phyloP scores from a whole-genome alignment of 2,329 filamentous ascomycete genomes.

The Pseudofabraea citricarpa region DNA sequence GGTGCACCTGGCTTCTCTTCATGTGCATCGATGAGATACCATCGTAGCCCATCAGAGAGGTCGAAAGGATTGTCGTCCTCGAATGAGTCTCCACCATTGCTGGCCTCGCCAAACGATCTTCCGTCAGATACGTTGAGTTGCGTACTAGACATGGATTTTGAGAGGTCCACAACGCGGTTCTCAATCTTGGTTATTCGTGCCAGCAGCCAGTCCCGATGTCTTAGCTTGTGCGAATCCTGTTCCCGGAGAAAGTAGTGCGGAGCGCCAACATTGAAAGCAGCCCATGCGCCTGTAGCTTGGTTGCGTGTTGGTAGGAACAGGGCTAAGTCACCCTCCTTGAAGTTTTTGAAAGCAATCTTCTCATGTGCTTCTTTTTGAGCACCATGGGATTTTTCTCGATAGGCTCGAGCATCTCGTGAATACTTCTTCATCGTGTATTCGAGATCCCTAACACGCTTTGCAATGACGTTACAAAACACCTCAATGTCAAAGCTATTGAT shows the following conservation, averaged over 20 bases:
- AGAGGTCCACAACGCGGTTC: conserved; percentile 88
- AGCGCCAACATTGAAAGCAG: conserved; percentile 95
- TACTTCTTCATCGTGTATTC: conserved; percentile 91
- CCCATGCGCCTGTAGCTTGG: conserved; percentile 92
- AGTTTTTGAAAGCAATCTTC: conserved; percentile 92
- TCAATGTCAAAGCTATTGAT: conserved; percentile 80
- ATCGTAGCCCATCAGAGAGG: conserved; percentile 86
- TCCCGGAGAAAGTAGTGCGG: conserved; percentile 96
- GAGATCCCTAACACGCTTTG: conserved; percentile 87
- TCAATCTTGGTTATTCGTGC: conserved; percentile 88
- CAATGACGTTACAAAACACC: conserved; percentile 76
- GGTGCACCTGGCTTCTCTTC: conserved; percentile 92
- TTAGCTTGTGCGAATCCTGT: conserved; percentile 80
- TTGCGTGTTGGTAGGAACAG: conserved; percentile 92
- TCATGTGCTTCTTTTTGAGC: conserved; percentile 83
- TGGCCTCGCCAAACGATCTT: conserved; percentile 41
- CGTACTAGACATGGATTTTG: conserved; percentile 56
- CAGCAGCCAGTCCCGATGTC: conserved; percentile 89
- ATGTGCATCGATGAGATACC: conserved; percentile 90
- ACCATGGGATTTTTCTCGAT: conserved; percentile 79
- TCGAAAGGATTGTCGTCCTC: conserved; percentile 98
- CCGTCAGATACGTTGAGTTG: conserved; percentile 30
- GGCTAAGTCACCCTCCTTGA: conserved; percentile 94
- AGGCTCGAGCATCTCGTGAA: conserved; percentile 81
- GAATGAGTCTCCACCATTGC: conserved; percentile 48